Evolutionary conservation across 495 filamentous ascomycete genomes (phyloP), one percentile per base, ranked within the genome.

Genomic region (Filosporella fistucella): DNA sequence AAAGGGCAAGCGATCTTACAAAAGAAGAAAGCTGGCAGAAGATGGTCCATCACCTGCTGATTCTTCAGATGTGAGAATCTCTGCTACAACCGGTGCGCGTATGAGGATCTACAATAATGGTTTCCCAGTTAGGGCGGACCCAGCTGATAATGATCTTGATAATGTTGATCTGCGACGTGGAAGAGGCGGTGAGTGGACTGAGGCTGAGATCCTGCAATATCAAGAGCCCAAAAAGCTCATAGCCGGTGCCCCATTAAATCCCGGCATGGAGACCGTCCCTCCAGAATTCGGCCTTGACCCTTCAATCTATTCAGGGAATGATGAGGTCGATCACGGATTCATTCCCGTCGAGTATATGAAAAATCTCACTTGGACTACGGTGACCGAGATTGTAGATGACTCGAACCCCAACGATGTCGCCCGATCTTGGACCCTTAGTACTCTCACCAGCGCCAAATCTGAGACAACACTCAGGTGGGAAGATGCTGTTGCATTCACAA

Each of bases 401-500:
- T 21, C 23, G 16, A 21, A 25, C 20, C n/a, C n/a, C n/a, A n/a
- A n/a, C n/a, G n/a, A n/a, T n/a, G n/a, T n/a, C n/a, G 25, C 24
- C n/a, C 35, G 42, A 1, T 52, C 50, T 14, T 52, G 42, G 42
- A 44, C 42, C 6, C 14, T 42, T 16, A 37, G 29, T 20, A 9
- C 24, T 25, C 17, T 41, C 12, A 17, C 20, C 5, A 23, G 10
- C 2, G 14, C 30, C 25, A 26, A 20, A 13, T 9, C 36, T 0
- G 30, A 36, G 5, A 22, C 18, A 12, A 42, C 32, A 7, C 1
- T 52, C 17, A 45, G 25, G 29, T 54, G 42, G 50, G 10, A 46
- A 24, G 44, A 51, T 10, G 29, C 38, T 11, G 42, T 30, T 20
- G 33, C 51, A 3, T 49, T 64, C 42, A 63, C 54, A 4, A 48